Evolutionary conservation across 169 alveolate species (phyloP).

Genomic region (Plasmodium gallinaceum): DNA sequence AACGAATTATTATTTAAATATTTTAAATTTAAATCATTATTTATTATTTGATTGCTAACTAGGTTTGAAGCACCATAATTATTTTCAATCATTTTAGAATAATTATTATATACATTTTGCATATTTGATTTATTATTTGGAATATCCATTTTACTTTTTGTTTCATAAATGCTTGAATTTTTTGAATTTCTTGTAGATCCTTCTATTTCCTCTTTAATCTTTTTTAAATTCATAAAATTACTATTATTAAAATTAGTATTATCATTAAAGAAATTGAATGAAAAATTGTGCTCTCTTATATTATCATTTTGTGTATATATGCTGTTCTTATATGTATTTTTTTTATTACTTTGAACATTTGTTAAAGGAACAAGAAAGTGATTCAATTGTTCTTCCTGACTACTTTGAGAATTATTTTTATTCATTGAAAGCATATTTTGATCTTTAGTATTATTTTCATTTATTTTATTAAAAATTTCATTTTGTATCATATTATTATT

Average conservation of each 20-base stretch:
- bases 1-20: neutral
- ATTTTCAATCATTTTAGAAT: constrained; percentile 3
- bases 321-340: neutral
- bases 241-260: neutral
- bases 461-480: neutral
- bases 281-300: neutral
- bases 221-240: too few species aligned
- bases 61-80: neutral
- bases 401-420: constrained; percentile 7
- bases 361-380: neutral
- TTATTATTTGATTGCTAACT: neutral
- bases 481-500: constrained; percentile 11
- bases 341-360: constrained; percentile 4
- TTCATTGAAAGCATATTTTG: neutral
- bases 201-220: constrained; percentile 15
- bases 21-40: constrained; percentile 3
- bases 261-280: neutral
- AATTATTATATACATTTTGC: constrained; percentile 7
- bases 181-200: neutral
- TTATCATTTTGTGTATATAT: neutral
- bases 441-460: neutral
- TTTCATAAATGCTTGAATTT: neutral
- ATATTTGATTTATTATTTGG: neutral
- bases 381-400: neutral
- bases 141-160: neutral